A percentile compares a stretch with the other conserved stretches of the same genome.
Conservation (phyloP, 2,329 filamentous ascomycete species). For the Lomentospora prolificans region DNA sequence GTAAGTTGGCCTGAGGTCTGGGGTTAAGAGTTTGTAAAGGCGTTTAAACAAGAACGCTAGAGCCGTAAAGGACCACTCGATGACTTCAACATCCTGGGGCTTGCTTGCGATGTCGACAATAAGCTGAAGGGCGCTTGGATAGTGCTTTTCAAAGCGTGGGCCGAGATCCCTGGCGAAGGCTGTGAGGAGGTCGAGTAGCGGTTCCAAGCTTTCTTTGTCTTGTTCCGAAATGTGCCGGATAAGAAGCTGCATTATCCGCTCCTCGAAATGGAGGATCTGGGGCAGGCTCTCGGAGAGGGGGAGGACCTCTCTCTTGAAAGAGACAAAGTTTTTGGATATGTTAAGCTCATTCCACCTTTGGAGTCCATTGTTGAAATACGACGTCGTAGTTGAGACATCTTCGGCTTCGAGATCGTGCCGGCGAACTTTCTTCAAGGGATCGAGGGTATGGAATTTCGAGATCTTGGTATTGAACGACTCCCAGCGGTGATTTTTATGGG, state of each 20-base stretch:
- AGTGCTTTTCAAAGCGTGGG: slow-evolving; percentile 78
- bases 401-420: slow-evolving; percentile 74
- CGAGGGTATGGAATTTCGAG: slow-evolving; percentile 77
- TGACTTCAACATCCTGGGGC: slow-evolving; percentile 72
- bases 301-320: slow-evolving; percentile 65
- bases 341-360: slow-evolving; percentile 90
- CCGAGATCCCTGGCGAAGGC: slow-evolving; percentile 94
- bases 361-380: slow-evolving; percentile 74
- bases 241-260: slow-evolving; percentile 71
- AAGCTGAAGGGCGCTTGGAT: slow-evolving; percentile 62
- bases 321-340: slow-evolving; percentile 68
- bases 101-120: slow-evolving; percentile 70
- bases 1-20: slow-evolving; percentile 76
- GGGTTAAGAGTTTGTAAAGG: slow-evolving; percentile 74
- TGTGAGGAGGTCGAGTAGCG: slow-evolving; percentile 76
- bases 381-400: slow-evolving; percentile 66
- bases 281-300: slow-evolving; percentile 82
- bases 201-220: slow-evolving; percentile 74
- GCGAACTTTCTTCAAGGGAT: slow-evolving; percentile 83
- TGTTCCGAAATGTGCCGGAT: slow-evolving; percentile 66
- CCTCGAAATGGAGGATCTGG: slow-evolving; percentile 84
- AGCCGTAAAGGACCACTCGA: slow-evolving; percentile 94
- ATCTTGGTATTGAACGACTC: slow-evolving; percentile 87
- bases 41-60: slow-evolving; percentile 97
- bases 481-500: slow-evolving; percentile 78